phyloP scores from a whole-genome alignment of 2,329 filamentous ascomycete species.

The Cadophora luteo-olivacea region DNA sequence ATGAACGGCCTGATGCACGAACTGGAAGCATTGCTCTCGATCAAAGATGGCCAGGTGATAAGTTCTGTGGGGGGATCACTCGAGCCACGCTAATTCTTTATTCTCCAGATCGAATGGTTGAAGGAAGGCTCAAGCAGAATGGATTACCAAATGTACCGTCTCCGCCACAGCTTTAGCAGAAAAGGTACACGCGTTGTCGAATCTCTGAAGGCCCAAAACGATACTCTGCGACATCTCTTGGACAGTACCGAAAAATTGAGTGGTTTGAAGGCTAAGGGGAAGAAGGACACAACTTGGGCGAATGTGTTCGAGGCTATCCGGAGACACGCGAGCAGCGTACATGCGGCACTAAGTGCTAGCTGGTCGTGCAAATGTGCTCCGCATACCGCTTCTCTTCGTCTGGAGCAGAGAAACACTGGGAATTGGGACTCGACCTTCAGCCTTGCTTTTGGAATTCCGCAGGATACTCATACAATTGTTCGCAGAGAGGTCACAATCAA shows the following conservation, averaged over 20 bases:
- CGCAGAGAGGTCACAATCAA: conserved; percentile 14
- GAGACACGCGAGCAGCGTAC: conserved; percentile 35
- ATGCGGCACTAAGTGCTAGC: conserved; percentile 33
- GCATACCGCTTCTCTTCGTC: conserved; percentile 33
- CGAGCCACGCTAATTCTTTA: conserved; percentile 7
- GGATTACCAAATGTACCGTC: conserved; percentile 39
- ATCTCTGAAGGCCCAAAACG: conserved; percentile 33
- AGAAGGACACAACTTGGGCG: conserved; percentile 35
- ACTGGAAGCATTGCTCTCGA: conserved; percentile 31
- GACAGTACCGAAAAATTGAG: conserved; percentile 32
- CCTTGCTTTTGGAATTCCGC: conserved; percentile 25
- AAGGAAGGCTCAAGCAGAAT: conserved; percentile 32
- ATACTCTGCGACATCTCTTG: conserved; percentile 33
- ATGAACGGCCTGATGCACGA: conserved; percentile 34
- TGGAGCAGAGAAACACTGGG: conserved; percentile 32
- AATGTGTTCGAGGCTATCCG: conserved; percentile 37
- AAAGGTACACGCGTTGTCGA: conserved; percentile 30
- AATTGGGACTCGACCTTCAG: conserved; percentile 32
- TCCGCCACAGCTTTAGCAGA: conserved; percentile 37
- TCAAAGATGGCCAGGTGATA: conserved; percentile 38
- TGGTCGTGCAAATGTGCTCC: conserved; percentile 37
- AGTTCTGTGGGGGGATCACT: not conserved
- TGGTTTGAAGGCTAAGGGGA: conserved; percentile 28
- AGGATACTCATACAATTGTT: not conserved
- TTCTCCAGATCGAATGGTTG: conserved; percentile 36